Conservation (phyloP, 805 yeast species). For the Starmerella sirachaensis region DNA sequence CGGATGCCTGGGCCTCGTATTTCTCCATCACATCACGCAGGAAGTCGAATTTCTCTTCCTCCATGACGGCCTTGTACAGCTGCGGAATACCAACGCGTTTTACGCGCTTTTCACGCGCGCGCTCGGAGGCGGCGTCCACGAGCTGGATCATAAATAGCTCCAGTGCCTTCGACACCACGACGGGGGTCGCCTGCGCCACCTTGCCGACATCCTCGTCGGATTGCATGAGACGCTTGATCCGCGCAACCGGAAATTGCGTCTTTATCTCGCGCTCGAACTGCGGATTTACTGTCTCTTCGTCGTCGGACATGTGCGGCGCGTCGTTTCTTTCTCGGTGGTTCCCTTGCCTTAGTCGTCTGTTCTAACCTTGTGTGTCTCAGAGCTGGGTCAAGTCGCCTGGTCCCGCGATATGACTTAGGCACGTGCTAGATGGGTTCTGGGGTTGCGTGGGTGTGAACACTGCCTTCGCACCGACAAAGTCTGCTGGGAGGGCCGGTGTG, state of each 20-base stretch:
- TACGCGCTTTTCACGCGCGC: conserved; percentile 62
- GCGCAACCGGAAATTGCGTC: conserved; percentile 46
- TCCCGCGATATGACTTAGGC: too few relatives aligned
- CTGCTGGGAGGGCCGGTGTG: background rate
- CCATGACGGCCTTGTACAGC: conserved; percentile 68
- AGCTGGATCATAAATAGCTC: conserved; percentile 84
- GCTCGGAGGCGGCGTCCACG: conserved; percentile 69
- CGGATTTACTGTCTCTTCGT: conserved; percentile 11
- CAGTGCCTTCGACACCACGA: conserved; percentile 90
- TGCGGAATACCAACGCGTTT: conserved; percentile 75
- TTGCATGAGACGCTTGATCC: conserved; percentile 94
- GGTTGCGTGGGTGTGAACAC: background rate
- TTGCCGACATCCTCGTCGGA: conserved; percentile 97
- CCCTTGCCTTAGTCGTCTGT: too few relatives aligned
- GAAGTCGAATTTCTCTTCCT: conserved; percentile 87
- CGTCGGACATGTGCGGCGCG: conserved; percentile 1
- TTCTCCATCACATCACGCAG: conserved; percentile 62
- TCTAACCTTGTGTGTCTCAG: too few relatives aligned
- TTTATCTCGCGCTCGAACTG: conserved; percentile 27
- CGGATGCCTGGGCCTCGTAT: conserved; percentile 34
- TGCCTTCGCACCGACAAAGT: background rate
- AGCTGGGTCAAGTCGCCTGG: too few relatives aligned
- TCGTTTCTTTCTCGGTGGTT: background rate
- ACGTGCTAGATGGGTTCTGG: too few relatives aligned
- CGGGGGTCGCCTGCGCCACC: conserved; percentile 97